phyloP scores from a whole-genome alignment of 225 moss, liverwort and hornwort species.

The Polytrichum formosum region DNA sequence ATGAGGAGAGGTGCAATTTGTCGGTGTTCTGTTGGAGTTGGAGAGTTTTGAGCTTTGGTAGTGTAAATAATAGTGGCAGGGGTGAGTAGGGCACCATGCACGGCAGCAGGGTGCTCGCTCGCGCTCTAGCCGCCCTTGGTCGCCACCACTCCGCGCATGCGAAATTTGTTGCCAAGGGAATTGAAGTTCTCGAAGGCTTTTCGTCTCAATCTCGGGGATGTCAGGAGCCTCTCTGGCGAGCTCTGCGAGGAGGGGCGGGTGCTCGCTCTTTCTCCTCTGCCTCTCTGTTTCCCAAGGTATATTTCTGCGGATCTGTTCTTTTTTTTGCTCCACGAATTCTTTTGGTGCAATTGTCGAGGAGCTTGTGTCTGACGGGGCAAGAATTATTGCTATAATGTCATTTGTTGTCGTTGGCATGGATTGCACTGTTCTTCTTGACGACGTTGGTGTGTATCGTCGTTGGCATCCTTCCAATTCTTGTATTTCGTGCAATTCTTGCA shows the following conservation, averaged over 20 bases:
- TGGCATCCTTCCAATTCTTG: too few species aligned
- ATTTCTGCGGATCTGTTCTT: too few species aligned
- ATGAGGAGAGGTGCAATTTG: too few species aligned
- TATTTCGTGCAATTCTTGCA: too few species aligned
- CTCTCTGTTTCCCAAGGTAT: slow-evolving; percentile 42
- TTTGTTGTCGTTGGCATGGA: background rate
- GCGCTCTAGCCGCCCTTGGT: slow-evolving; percentile 38
- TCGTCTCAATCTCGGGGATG: slow-evolving; percentile 15
- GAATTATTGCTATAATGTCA: too few species aligned
- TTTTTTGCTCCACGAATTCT: too few species aligned
- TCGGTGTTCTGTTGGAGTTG: too few species aligned
- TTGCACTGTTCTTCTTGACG: background rate
- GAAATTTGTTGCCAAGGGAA: slow-evolving; percentile 10
- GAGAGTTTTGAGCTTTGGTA: too few species aligned
- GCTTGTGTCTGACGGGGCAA: too few species aligned
- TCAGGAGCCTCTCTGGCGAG: slow-evolving; percentile 11
- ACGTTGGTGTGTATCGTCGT: too few species aligned
- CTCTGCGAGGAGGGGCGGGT: slow-evolving; percentile 19
- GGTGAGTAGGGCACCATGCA: slow-evolving; percentile 28
- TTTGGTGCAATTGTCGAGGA: background rate
- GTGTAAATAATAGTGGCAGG: background rate
- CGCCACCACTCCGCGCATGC: slow-evolving; percentile 28
- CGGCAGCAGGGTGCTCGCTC: slow-evolving; percentile 50
- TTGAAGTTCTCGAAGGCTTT: slow-evolving; percentile 2
- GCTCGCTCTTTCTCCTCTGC: slow-evolving; percentile 29